Evolutionary conservation across 306 rosid species (phyloP).

Genomic region (Vicia sativa): DNA sequence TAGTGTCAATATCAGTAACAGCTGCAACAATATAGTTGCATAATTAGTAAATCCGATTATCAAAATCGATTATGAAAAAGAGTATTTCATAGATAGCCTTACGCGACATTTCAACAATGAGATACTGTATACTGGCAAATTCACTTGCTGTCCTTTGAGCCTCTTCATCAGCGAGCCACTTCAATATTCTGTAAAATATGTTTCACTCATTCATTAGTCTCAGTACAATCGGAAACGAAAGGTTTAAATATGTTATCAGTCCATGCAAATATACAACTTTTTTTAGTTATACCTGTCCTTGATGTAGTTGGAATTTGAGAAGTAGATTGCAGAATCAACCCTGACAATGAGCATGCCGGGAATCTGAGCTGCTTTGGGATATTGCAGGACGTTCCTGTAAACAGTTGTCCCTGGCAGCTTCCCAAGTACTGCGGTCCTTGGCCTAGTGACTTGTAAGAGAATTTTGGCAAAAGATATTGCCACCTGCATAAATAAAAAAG

Average conservation of each 20-base stretch:
- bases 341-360: constrained; percentile 66
- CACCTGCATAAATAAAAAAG: constrained; percentile 57
- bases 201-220: too few species aligned
- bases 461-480: constrained; percentile 73
- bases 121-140: constrained; percentile 45
- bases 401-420: constrained; percentile 61
- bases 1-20: constrained; percentile 78
- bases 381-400: constrained; percentile 72
- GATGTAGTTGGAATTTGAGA: constrained; percentile 80
- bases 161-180: constrained; percentile 71
- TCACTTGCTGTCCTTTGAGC: constrained; percentile 27
- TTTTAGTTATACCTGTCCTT: constrained; percentile 45
- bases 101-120: constrained; percentile 85
- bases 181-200: constrained; percentile 54
- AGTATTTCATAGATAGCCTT: constrained; percentile 38
- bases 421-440: constrained; percentile 72
- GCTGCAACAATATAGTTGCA: constrained; percentile 49
- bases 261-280: too few species aligned
- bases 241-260: too few species aligned
- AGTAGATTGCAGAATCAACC: constrained; percentile 90
- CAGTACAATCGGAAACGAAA: too few species aligned
- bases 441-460: constrained; percentile 82
- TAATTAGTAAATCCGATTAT: constrained; percentile 13
- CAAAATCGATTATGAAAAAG: background rate
- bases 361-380: constrained; percentile 61